A percentile compares a stretch with the other conserved stretches of the same genome.
These are phyloP conservation scores for Cubamyces lactineus DNA, from an alignment of 768 basidiomycete genomes.

Conservation along the genomic window DNA sequence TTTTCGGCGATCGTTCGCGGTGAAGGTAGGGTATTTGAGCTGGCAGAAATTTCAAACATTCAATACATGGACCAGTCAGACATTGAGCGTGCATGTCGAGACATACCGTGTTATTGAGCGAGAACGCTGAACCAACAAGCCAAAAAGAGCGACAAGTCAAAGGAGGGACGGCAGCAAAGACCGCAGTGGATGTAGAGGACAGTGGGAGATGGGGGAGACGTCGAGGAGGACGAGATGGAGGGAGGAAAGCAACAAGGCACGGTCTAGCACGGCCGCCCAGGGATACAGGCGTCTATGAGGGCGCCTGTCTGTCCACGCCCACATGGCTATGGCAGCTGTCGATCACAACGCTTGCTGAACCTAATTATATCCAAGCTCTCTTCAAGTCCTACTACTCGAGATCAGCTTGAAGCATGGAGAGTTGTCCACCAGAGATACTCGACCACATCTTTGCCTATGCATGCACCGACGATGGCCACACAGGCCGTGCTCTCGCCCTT, in stretches of 20 bases:
- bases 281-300: background rate
- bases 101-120: background rate
- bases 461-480: background rate
- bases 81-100: background rate
- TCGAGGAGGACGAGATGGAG: conserved; percentile 18
- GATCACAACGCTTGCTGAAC: background rate
- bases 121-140: background rate
- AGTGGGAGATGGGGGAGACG: conserved; percentile 13
- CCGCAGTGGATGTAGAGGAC: background rate
- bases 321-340: background rate
- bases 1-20: background rate
- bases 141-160: conserved; percentile 21
- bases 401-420: background rate
- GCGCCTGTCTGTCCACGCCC: background rate
- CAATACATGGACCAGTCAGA: background rate
- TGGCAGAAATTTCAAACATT: background rate
- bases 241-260: conserved; percentile 12
- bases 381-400: too few relatives aligned
- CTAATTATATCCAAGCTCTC: background rate
- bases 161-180: conserved; percentile 13
- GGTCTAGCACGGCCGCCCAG: background rate
- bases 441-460: background rate
- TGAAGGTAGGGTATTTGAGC: background rate
- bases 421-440: background rate
- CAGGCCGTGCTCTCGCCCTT: background rate